Evolutionary conservation across 129 eudicot genomes (phyloP), one percentile per base, ranked within the genome.

Genomic region (Mikania micrantha): DNA sequence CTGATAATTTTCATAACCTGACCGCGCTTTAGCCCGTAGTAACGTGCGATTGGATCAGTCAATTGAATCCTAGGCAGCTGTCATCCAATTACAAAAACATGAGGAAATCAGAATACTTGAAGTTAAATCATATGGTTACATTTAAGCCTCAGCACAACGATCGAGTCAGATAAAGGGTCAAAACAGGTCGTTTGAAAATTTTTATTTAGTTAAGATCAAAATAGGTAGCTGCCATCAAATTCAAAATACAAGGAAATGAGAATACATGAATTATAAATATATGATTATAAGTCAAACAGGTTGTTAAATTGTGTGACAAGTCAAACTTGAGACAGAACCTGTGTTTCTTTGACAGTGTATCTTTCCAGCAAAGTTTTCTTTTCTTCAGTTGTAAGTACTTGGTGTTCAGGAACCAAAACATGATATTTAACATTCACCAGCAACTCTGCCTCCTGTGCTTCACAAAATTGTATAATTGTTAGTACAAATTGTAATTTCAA

Each of bases 261-360:
- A 49, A 15, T 5, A 45, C 31, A 17, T 11, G 20, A 28, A 45
- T 64, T n/a, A 41, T 41, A 24, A 39, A 22, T 4, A 63, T 22
- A 21, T 39, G 53, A 40, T 5, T n/a, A 15, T 0, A 13, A 44
- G 50, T 16, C 21, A 44, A 44, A 44, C 50, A 44, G 47, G 13
- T 40, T 12, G 9, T 38, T 1, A 2, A 8, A 6, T 7, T 38
- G 9, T 5, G 44, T 2, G 10, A 2, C 10, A 8, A 5, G 0
- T 49, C 41, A 21, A 64, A 52, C 4, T 9, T 48, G 24, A 7
- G 69, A 31, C 52, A 54, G 2, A 13, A 89, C 96, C 87, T 85
- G 96, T 21, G 90, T 86, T 84, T 86, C 96, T 77, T 89, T 86
- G 67, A 85, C 96, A 8, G 94, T 85, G 66, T 89, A 89, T 78